phyloP scores from a whole-genome alignment of 2,329 filamentous ascomycete genomes.

The Ascochyta pisi region DNA sequence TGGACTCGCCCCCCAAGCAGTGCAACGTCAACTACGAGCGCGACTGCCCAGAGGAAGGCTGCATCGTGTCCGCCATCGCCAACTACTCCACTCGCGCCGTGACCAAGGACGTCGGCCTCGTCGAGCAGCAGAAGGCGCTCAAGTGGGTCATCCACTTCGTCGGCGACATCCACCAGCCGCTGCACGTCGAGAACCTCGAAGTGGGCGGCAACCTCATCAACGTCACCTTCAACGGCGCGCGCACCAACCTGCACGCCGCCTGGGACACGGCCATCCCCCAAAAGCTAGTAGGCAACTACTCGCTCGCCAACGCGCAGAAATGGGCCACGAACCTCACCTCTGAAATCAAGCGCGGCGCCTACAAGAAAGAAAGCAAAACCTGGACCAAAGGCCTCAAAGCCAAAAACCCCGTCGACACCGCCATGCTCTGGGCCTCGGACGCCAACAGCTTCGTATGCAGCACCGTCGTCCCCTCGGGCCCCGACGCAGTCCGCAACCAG shows the following conservation, averaged over 20 bases:
- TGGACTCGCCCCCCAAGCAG: conserved; percentile 54
- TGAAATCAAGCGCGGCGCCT: conserved; percentile 51
- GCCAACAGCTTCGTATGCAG: conserved; percentile 54
- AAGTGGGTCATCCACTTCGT: conserved; percentile 64
- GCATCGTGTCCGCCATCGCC: conserved; percentile 60
- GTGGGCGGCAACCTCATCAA: conserved; percentile 55
- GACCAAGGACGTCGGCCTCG: conserved; percentile 34
- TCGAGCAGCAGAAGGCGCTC: conserved; percentile 53
- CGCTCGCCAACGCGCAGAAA: conserved; percentile 44
- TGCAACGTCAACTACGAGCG: conserved; percentile 60
- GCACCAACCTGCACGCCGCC: conserved; percentile 53
- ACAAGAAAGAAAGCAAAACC: conserved; percentile 33
- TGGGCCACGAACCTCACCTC: conserved; percentile 50
- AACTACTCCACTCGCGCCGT: conserved; percentile 55
- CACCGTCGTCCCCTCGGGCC: conserved; percentile 50
- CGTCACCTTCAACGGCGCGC: conserved; percentile 51
- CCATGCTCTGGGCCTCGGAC: conserved; percentile 53
- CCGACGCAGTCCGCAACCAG: conserved; percentile 42
- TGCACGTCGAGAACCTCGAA: conserved; percentile 62
- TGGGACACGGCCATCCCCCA: conserved; percentile 57
- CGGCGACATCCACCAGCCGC: conserved; percentile 76
- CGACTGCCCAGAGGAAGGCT: conserved; percentile 59
- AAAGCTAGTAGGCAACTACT: conserved; percentile 50
- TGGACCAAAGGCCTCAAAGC: conserved; percentile 51
- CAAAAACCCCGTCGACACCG: conserved; percentile 43